Evolutionary conservation across 768 basidiomycete genomes (phyloP), one percentile per base, ranked within the genome.

Genomic region (Trametes meyenii): DNA sequence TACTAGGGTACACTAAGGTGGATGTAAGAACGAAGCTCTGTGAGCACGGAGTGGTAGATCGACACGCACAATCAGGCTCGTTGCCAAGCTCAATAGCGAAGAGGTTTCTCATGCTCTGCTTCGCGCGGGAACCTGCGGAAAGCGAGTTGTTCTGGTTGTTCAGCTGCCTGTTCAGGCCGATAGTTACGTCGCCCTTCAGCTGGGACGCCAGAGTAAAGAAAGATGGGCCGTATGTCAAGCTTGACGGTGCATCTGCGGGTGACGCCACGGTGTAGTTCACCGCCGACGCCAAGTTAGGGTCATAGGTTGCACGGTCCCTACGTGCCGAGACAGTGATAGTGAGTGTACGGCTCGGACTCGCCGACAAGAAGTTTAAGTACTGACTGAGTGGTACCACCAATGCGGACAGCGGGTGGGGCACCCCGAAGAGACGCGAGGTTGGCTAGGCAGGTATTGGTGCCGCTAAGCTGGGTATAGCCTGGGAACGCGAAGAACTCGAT

Each of bases 401-500:
- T 77, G 12, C 76, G 73, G 23, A 76, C 61, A 8, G 75, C 75
- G 19, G 75, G 75, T 49, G 63, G 67, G 1, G 71, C 62, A 5
- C 74, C 74, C 3, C 75, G 73, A 5, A 76, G 61, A 3, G 61
- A 52, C 23, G 70, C 70, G 17, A 77, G 54, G 53, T 76, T 74
- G 13, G 65, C 68, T 1, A 77, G 60, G 61, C 76, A 77, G 58
- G 72, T 75, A 17, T 61, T 66, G 3, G 76, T 77, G 6, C 73
- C 70, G 10, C 68, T 45, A 16, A 77, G 55, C 35, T 66, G 53
- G 13, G 71, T 73, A 63, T 77, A 77, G 5, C 68, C 74, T 0
- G 76, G 76, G 60, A 76, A 76, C n/a, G 76, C 71, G 59, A 77
- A 77, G 67, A 76, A 77, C 53, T 77, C 76, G 44, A 77, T 62